Conservation (phyloP, 139 green algal genomes). For the Haematococcus lacustris region DNA sequence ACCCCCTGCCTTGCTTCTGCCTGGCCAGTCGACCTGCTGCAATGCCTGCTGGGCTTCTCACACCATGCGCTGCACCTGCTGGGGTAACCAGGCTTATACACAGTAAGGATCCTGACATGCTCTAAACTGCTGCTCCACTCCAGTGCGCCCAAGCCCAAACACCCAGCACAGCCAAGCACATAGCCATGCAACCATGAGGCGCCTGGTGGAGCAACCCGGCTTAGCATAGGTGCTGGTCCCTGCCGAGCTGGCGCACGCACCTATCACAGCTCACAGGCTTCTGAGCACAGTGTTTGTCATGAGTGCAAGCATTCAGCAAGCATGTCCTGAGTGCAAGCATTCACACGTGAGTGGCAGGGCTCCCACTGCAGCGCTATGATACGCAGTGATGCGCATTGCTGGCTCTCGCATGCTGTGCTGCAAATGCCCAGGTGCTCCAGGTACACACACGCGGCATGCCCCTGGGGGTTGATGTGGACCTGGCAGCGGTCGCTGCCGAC, state of each 20-base stretch:
- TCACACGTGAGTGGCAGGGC: not conserved
- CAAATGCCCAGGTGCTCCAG: constrained; percentile 10
- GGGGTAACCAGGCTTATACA: too few species aligned
- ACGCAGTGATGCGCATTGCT: not conserved
- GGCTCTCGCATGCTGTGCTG: not conserved
- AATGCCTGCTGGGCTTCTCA: not conserved
- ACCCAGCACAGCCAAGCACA: too few species aligned
- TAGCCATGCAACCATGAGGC: too few species aligned
- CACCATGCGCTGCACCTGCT: not conserved
- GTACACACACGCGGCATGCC: constrained; percentile 48
- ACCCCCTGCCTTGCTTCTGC: not conserved
- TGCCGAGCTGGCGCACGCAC: not conserved
- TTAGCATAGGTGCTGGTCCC: not conserved
- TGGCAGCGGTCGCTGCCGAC: constrained; percentile 35
- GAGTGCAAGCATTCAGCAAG: too few species aligned
- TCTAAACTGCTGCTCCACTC: too few species aligned
- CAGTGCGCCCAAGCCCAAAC: too few species aligned
- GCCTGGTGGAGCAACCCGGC: too few species aligned
- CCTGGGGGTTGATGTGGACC: constrained; percentile 71
- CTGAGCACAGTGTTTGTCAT: not conserved
- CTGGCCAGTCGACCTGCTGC: not conserved
- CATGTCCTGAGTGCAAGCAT: not conserved
- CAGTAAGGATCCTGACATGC: too few species aligned
- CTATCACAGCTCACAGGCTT: not conserved
- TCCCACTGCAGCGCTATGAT: not conserved